A percentile compares a stretch with the other conserved stretches of the same genome.
Evolutionary conservation across 2,329 filamentous ascomycete species (phyloP).

Genomic region (Penicillium aurantiogriseum): DNA sequence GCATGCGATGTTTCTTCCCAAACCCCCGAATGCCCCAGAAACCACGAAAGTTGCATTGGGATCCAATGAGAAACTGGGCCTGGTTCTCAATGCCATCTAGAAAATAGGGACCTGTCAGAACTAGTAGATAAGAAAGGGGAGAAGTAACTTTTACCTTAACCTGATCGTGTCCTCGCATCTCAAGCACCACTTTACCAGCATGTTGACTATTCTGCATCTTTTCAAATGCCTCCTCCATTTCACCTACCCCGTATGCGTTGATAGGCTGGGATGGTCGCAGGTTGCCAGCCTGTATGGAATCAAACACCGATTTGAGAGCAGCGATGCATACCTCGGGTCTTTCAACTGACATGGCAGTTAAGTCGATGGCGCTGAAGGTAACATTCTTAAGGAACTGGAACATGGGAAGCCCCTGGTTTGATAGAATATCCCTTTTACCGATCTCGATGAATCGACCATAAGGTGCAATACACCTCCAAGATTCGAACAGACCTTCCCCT

Average conservation of each 20-base stretch:
- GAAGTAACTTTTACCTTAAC: neutral
- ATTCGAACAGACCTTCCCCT: slow-evolving; percentile 16
- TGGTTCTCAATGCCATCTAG: slow-evolving; percentile 8
- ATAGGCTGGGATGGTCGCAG: slow-evolving; percentile 1
- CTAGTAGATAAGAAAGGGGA: neutral
- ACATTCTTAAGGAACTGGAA: slow-evolving; percentile 3
- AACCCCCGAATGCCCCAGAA: slow-evolving; percentile 35
- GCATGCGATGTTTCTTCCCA: slow-evolving; percentile 30
- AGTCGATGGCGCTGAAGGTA: slow-evolving; percentile 2
- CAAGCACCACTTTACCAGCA: slow-evolving; percentile 8
- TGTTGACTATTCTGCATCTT: slow-evolving; percentile 2
- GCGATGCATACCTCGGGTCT: neutral
- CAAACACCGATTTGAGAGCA: neutral
- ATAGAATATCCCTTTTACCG: slow-evolving; percentile 44
- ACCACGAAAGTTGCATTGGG: slow-evolving; percentile 30
- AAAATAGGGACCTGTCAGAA: neutral
- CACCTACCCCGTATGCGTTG: neutral
- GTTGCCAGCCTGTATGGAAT: neutral
- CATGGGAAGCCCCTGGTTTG: slow-evolving; percentile 3
- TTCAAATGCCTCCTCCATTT: slow-evolving; percentile 11
- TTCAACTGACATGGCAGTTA: slow-evolving; percentile 3
- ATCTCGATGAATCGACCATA: slow-evolving; percentile 50
- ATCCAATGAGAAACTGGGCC: slow-evolving; percentile 2
- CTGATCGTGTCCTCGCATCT: neutral
- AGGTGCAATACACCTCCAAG: slow-evolving; percentile 18